Evolutionary conservation across 2,329 filamentous ascomycete species (phyloP).

Genomic region (Aureobasidium sp.): DNA sequence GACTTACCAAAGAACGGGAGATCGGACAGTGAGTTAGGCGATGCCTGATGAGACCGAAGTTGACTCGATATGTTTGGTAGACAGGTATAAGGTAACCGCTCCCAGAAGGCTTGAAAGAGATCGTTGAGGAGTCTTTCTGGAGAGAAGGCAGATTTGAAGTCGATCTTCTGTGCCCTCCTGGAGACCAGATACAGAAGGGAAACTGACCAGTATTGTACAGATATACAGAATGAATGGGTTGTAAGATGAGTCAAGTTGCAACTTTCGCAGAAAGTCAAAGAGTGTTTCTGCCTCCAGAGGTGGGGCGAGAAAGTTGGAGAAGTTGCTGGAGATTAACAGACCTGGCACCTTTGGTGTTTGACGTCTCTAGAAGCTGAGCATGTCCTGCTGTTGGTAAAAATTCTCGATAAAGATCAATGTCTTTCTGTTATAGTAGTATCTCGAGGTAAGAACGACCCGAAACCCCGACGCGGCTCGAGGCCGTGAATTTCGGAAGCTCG

Average conservation of each 20-base stretch:
- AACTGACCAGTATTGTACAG: neutral
- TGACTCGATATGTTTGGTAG: neutral
- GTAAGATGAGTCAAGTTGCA: conserved; percentile 5
- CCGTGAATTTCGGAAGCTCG: neutral
- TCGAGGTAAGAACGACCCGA: neutral
- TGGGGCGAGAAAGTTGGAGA: neutral
- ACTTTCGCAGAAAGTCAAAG: conserved; percentile 6
- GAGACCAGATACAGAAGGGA: neutral
- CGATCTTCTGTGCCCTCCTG: neutral
- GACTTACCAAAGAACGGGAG: neutral
- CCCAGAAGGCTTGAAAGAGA: conserved; percentile 6
- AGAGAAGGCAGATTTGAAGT: neutral
- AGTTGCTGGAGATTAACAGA: neutral
- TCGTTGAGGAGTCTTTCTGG: neutral
- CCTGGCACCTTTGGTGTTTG: neutral
- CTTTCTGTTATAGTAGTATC: neutral
- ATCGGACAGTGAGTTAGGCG: neutral
- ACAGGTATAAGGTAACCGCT: neutral
- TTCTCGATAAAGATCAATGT: neutral
- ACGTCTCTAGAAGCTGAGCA: neutral
- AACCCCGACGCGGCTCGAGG: neutral
- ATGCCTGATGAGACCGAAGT: neutral
- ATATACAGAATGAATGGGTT: neutral
- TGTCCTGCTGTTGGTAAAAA: neutral
- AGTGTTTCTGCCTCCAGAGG: neutral